Evolutionary conservation across 176 grass and related monocot genomes (phyloP).

Genomic region (Guadua angustifolia): DNA sequence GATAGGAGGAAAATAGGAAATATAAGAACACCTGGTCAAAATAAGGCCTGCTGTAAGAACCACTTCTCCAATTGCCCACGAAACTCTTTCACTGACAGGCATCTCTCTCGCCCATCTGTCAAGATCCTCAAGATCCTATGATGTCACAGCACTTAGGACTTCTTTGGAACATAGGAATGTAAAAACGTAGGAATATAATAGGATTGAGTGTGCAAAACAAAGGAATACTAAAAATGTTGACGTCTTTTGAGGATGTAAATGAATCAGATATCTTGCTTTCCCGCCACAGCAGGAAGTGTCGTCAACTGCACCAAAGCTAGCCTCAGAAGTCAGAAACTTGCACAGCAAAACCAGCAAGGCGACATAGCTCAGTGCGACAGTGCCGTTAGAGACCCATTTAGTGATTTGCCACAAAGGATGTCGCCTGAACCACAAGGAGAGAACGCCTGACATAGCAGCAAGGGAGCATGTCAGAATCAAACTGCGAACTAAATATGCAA

Average conservation of each 20-base stretch:
- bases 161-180: too few relatives aligned
- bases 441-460: slow-evolving; percentile 56
- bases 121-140: slow-evolving; percentile 56
- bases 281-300: slow-evolving; percentile 88
- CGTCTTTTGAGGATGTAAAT: slow-evolving; percentile 60
- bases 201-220: too few relatives aligned
- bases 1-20: not conserved
- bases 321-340: slow-evolving; percentile 52
- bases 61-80: slow-evolving; percentile 91
- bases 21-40: slow-evolving; percentile 61
- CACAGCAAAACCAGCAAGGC: slow-evolving; percentile 79
- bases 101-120: slow-evolving; percentile 61
- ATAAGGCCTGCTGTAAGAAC: slow-evolving; percentile 86
- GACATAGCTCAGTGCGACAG: slow-evolving; percentile 59
- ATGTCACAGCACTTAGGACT: slow-evolving; percentile 18
- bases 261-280: slow-evolving; percentile 83
- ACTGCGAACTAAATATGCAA: not conserved
- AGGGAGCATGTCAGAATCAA: slow-evolving; percentile 40
- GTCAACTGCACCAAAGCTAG: slow-evolving; percentile 45
- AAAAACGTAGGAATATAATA: too few relatives aligned
- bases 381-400: slow-evolving; percentile 90
- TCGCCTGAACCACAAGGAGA: slow-evolving; percentile 94
- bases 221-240: slow-evolving; percentile 24
- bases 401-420: slow-evolving; percentile 82
- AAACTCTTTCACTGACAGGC: slow-evolving; percentile 67